Percentiles rank a stretch among this genome's conserved stretches.
Evolutionary conservation across 2,329 filamentous ascomycete genomes (phyloP).

Genomic region (Ploettnerulaceae sp.): DNA sequence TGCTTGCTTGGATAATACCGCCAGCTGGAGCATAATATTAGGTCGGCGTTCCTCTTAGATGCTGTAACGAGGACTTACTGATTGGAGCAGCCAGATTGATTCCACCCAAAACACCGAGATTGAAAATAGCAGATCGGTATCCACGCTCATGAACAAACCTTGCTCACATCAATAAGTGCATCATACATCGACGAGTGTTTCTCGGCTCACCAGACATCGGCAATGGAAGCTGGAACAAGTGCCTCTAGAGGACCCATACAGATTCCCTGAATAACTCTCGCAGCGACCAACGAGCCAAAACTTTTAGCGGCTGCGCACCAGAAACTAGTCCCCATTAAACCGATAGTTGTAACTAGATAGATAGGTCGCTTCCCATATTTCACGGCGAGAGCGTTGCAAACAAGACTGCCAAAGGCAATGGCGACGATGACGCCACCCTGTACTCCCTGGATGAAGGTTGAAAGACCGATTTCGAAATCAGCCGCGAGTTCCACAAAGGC

Average conservation of each 20-base stretch:
- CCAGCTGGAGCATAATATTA: slow-evolving; percentile 31
- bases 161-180: neutral
- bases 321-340: slow-evolving; percentile 34
- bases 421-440: slow-evolving; percentile 36
- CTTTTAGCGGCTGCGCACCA: slow-evolving; percentile 36
- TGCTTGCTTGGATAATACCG: slow-evolving; percentile 36
- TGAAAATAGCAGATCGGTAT: slow-evolving; percentile 38
- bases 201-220: slow-evolving; percentile 35
- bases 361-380: slow-evolving; percentile 24
- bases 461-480: slow-evolving; percentile 35
- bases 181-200: too few species aligned
- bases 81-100: slow-evolving; percentile 40
- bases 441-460: slow-evolving; percentile 32
- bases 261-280: slow-evolving; percentile 26
- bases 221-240: slow-evolving; percentile 35
- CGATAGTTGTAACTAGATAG: slow-evolving; percentile 33
- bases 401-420: slow-evolving; percentile 38
- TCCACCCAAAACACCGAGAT: slow-evolving; percentile 39
- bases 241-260: slow-evolving; percentile 20
- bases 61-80: slow-evolving; percentile 26
- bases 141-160: slow-evolving; percentile 41
- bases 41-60: neutral
- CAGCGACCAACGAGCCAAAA: slow-evolving; percentile 34
- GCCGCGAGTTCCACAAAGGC: slow-evolving; percentile 34
- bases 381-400: slow-evolving; percentile 37